Evolutionary conservation across 805 yeast species (phyloP), one percentile per base, ranked within the genome.

Genomic region (Starmerella floricola): DNA sequence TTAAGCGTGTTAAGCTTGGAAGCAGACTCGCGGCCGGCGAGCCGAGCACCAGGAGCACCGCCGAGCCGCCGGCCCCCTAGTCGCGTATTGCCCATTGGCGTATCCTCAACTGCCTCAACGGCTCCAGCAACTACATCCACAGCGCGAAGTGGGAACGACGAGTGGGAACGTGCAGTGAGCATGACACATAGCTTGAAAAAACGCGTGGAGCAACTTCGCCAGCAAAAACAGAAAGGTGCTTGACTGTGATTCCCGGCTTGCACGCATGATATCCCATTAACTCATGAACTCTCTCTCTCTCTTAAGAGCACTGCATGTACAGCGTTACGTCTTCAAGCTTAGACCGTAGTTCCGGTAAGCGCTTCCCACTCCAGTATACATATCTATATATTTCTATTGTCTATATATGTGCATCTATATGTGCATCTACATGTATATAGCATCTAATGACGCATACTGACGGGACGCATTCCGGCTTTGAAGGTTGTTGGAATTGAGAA

Each of bases 161-260:
- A 38, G 13, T 47, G 44, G 46, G 47, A 49, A 11, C 39, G 44
- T 17, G 53, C 53, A 3, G 45, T 45, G 4, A 36, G 34, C 16
- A 44, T 49, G 36, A 45, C 53, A 19, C 43, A 41, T 30, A 36
- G 35, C 34, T 26, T 49, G 19, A 40, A 38, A 16, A 41, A 40
- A 29, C 43, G 53, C 11, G 45, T 49, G 8, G 45, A 42, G 23
- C 34, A 38, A 19, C 38, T 49, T 21, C 42, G 39, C 15, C 40
- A 45, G 41, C 27, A 34, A 26, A 38, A 32, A 17, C 36, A 33
- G 17, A 19, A 28, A 23, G 12, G 18, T 31, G n/a, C n/a, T n/a
- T n/a, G n/a, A n/a, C n/a, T n/a, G n/a, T n/a, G n/a, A n/a, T n/a
- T n/a, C n/a, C n/a, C n/a, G n/a, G n/a, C n/a, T n/a, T n/a, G n/a